Evolutionary conservation across 2,329 filamentous ascomycete species (phyloP).

Genomic region (Colletotrichum chrysophilum): DNA sequence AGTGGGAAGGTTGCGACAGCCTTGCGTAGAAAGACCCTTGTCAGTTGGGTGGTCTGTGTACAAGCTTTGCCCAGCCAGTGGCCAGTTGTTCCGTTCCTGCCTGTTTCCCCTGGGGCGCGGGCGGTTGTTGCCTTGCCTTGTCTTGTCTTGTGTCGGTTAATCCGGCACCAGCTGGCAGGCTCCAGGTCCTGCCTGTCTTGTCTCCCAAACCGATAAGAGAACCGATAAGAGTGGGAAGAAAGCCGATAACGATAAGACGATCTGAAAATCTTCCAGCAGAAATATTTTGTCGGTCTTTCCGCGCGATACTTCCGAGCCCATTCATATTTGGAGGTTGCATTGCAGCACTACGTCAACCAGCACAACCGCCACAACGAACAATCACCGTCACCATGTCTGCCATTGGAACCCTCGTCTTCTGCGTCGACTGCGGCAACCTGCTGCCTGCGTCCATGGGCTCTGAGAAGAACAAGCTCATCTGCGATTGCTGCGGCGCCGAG

Average conservation of each 20-base stretch:
- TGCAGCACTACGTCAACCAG: not conserved
- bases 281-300: conserved; percentile 18
- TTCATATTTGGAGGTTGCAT: not conserved
- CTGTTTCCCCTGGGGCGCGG: not conserved
- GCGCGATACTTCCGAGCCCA: not conserved
- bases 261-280: conserved; percentile 10
- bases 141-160: not conserved
- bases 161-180: not conserved
- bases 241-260: not conserved
- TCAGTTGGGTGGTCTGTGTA: conserved; percentile 14
- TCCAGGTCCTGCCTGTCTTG: not conserved
- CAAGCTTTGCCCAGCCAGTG: conserved; percentile 14
- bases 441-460: conserved; percentile 81
- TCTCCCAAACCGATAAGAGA: not conserved
- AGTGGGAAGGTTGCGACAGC: conserved; percentile 25
- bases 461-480: conserved; percentile 76
- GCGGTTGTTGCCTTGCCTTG: not conserved
- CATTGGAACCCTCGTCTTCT: conserved; percentile 91
- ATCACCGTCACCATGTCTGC: conserved; percentile 71
- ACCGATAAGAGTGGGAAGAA: not conserved
- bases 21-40: conserved; percentile 22
- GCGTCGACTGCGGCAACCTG: conserved; percentile 89
- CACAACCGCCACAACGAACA: not conserved
- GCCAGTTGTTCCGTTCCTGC: conserved; percentile 19
- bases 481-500: conserved; percentile 84